Evolutionary conservation across 2,329 filamentous ascomycete genomes (phyloP).

Genomic region (Paecilomyces sp.): DNA sequence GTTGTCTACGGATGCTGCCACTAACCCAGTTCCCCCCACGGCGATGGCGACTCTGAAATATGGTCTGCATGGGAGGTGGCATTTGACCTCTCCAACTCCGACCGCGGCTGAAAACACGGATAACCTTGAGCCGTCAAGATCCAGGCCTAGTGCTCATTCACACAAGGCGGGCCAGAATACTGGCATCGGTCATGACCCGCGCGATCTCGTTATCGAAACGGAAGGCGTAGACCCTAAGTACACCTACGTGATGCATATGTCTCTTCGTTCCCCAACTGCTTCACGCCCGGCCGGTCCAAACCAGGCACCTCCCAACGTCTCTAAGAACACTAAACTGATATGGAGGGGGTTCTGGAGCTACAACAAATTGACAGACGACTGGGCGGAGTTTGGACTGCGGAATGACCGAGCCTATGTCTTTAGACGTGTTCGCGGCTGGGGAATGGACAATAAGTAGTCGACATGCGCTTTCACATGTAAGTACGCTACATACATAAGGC

Average conservation of each 20-base stretch:
- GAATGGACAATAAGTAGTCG: slow-evolving; percentile 25
- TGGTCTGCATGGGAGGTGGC: slow-evolving; percentile 61
- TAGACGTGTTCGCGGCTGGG: slow-evolving; percentile 55
- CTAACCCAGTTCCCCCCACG: slow-evolving; percentile 26
- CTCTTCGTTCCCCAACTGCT: slow-evolving; percentile 53
- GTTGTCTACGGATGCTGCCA: slow-evolving; percentile 13
- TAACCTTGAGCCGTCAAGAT: slow-evolving; percentile 39
- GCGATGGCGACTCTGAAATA: slow-evolving; percentile 58
- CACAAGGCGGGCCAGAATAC: slow-evolving; percentile 9
- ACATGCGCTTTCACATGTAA: neutral
- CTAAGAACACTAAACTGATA: slow-evolving; percentile 74
- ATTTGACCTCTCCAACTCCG: slow-evolving; percentile 47
- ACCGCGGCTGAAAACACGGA: slow-evolving; percentile 11
- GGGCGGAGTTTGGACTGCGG: slow-evolving; percentile 67
- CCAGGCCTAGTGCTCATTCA: slow-evolving; percentile 12
- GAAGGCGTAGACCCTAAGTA: slow-evolving; percentile 75
- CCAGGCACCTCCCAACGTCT: slow-evolving; percentile 27
- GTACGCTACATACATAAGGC: slow-evolving; percentile 1
- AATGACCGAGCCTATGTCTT: slow-evolving; percentile 58
- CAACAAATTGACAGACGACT: slow-evolving; percentile 82
- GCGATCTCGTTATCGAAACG: slow-evolving; percentile 75
- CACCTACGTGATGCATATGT: slow-evolving; percentile 73
- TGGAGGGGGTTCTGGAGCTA: slow-evolving; percentile 93
- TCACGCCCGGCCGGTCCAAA: slow-evolving; percentile 41
- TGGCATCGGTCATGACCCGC: slow-evolving; percentile 20